Evolutionary conservation across 495 filamentous ascomycete genomes (phyloP), one percentile per base, ranked within the genome.

Genomic region (Glonium stellatum): DNA sequence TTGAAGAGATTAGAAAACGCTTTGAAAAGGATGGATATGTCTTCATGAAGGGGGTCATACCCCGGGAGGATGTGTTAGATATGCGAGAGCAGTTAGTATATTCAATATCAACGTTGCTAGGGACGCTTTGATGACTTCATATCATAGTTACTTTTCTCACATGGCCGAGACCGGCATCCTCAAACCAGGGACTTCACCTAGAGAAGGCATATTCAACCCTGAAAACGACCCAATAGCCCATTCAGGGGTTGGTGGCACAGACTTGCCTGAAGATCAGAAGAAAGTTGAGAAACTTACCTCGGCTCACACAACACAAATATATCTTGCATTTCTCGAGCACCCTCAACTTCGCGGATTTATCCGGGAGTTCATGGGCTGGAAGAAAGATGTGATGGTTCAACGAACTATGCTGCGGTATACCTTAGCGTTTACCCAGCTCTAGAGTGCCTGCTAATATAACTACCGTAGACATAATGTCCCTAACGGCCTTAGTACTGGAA

Each of bases 171-270:
- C 67, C 1, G 64, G 65, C 55, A 61, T 69, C 25, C 62, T 69
- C 15, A 58, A 65, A 35, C 58, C 64, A 9, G 61, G 56, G 21
- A 62, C 65, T 0, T 47, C 42, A 6, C 61, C 67, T 0, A 31
- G 58, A 12, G 65, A 67, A n/a, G 67, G 67, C 36, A 67, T 69
- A 48, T 69, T 67, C 57, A 52, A 67, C 49, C 15, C 27, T 4
- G 44, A 11, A 8, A 21, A 62, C 19, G 61, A 68, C 52, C 62
- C 65, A 9, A 58, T 63, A 21, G 47, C 44, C 12, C 65, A 70
- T 39, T 58, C 59, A 25, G 67, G 67, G 12, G 59, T 67, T 19
- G 67, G 67, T 23, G 58, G 51, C 8, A 55, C 9, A 10, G 57
- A 65, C 34, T 59, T 69, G 15, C 67, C 67, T 0, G 59, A 57